Evolutionary conservation across 2,329 filamentous ascomycete genomes (phyloP).

Genomic region (Xylaria sp.): DNA sequence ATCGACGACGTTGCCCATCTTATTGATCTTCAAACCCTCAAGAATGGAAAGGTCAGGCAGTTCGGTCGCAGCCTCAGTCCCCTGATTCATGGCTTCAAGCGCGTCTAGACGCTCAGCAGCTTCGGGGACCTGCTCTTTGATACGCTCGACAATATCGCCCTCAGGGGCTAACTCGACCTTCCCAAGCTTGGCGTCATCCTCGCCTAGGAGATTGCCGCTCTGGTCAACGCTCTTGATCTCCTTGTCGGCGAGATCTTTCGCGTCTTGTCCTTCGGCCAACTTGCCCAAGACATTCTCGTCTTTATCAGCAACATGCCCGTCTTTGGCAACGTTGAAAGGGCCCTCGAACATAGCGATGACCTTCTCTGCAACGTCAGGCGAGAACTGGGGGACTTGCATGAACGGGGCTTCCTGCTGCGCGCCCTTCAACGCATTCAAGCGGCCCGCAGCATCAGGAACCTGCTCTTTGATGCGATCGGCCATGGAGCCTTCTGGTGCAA

Average conservation of each 20-base stretch:
- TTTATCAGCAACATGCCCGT: conserved; percentile 44
- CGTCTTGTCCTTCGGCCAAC: conserved; percentile 30
- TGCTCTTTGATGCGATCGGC: conserved; percentile 30
- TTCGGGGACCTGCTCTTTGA: conserved; percentile 31
- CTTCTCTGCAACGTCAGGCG: conserved; percentile 31
- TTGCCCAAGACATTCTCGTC: conserved; percentile 37
- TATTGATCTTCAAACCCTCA: conserved; percentile 39
- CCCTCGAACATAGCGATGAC: conserved; percentile 32
- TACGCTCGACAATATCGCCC: conserved; percentile 35
- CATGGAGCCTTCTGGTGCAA: conserved; percentile 41
- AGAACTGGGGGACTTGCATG: conserved; percentile 31
- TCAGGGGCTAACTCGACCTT: conserved; percentile 49
- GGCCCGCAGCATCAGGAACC: conserved; percentile 31
- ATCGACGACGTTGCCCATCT: conserved; percentile 42
- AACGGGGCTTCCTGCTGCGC: conserved; percentile 16
- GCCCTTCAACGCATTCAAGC: conserved; percentile 41
- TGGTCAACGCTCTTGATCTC: conserved; percentile 63
- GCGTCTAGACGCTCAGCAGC: conserved; percentile 31
- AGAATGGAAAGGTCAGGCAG: conserved; percentile 32
- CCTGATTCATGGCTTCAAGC: conserved; percentile 32
- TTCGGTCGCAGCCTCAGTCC: conserved; percentile 6
- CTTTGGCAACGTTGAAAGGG: conserved; percentile 40
- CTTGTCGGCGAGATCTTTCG: conserved; percentile 42
- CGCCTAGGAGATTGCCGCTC: conserved; percentile 62
- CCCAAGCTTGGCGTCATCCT: conserved; percentile 59